Percentiles rank a stretch among this genome's conserved stretches.
Conservation (phyloP, 768 basidiomycete genomes). For the Mycena rosella region DNA sequence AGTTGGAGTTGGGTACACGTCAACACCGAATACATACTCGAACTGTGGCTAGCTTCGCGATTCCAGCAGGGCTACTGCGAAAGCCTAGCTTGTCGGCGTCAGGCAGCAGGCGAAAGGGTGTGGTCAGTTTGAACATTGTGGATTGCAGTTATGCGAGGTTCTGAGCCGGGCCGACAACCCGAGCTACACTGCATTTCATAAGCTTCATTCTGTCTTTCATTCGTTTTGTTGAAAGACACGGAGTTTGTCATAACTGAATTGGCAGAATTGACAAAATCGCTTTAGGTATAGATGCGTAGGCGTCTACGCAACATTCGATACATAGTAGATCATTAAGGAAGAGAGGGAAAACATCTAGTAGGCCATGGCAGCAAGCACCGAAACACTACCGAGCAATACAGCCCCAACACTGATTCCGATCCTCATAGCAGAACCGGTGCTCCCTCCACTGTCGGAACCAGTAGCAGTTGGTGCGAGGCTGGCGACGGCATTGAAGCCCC, state of each 20-base stretch:
- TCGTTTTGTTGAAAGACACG: too few species aligned
- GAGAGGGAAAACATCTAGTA: conserved; percentile 19
- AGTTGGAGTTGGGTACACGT: neutral
- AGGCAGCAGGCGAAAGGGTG: conserved; percentile 82
- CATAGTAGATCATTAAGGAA: neutral
- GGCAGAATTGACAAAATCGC: neutral
- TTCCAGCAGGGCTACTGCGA: conserved; percentile 83
- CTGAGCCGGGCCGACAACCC: neutral
- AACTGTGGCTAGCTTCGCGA: conserved; percentile 78
- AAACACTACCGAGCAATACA: conserved; percentile 24
- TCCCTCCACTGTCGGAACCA: conserved; percentile 21
- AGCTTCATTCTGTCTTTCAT: too few species aligned
- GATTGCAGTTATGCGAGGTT: neutral
- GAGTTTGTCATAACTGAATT: too few species aligned
- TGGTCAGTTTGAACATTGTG: conserved; percentile 62
- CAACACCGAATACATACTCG: conserved; percentile 65
- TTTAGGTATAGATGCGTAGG: neutral
- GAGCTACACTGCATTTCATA: neutral
- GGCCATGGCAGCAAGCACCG: conserved; percentile 30
- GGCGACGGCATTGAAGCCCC: conserved; percentile 57
- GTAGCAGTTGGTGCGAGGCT: conserved; percentile 43
- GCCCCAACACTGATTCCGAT: conserved; percentile 29
- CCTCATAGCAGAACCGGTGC: conserved; percentile 27
- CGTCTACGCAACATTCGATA: neutral
- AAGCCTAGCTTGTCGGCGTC: conserved; percentile 94